A percentile compares a stretch with the other conserved stretches of the same genome.
phyloP scores from a whole-genome alignment of 331 rosid species.

The Erythrophleum ivorense region DNA sequence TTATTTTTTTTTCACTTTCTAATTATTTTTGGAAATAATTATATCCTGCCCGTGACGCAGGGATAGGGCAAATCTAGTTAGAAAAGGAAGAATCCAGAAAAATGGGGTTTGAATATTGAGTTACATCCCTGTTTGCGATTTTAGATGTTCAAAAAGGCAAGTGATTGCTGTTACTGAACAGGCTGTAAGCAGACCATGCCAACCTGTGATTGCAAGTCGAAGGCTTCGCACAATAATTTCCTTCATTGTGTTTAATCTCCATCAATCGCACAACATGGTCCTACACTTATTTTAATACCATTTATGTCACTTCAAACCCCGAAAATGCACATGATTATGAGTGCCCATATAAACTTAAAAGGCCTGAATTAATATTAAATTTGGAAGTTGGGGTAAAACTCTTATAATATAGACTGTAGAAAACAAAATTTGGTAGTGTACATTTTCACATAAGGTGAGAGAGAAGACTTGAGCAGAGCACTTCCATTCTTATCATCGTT shows the following conservation, averaged over 20 bases:
- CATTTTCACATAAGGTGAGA: no score
- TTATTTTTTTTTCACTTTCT: no score
- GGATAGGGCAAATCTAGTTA: no score
- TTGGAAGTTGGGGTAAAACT: neutral
- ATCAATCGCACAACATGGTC: slow-evolving; percentile 5
- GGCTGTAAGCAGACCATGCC: slow-evolving; percentile 5
- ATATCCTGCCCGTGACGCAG: no score
- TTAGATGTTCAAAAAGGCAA: neutral
- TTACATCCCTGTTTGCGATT: no score
- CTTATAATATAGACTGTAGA: neutral
- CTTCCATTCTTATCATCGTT: neutral
- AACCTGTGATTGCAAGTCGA: neutral
- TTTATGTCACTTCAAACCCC: slow-evolving; percentile 5
- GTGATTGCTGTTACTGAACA: neutral
- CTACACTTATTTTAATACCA: neutral
- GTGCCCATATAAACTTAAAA: neutral
- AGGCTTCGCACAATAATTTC: slow-evolving; percentile 39
- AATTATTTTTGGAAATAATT: no score
- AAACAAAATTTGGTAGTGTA: no score
- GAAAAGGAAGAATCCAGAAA: no score
- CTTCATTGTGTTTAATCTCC: slow-evolving; percentile 13
- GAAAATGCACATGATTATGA: neutral
- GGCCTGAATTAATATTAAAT: neutral
- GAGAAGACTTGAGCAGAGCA: neutral
- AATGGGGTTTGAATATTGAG: no score